Evolutionary conservation across 768 basidiomycete genomes (phyloP), one percentile per base, ranked within the genome.

Genomic region (Trametes sanguinea): DNA sequence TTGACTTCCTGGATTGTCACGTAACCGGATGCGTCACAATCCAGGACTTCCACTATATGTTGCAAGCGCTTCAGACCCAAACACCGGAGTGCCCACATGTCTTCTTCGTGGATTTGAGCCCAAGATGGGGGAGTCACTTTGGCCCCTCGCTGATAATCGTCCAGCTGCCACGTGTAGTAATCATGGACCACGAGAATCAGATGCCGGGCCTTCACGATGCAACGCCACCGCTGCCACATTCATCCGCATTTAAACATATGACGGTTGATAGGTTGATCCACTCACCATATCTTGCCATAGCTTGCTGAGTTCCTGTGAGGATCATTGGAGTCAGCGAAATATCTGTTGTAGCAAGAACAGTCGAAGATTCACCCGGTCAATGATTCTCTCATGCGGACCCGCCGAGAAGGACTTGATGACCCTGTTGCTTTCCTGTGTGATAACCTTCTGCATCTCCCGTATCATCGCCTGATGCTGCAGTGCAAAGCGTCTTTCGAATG

Each of bases 231-330:
- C 60, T 61, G 54, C 7, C 8, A 35, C 27, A 16, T 22, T 10
- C 10, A 44, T 9, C 40, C 29, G 54, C 27, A 13, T 16, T 29
- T 16, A 42, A 29, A 4, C 6, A n/a, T 22, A 17, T 44, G 11
- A 44, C 43, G 10, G 43, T 44, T 6, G 43, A 6, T 7, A 39
- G 39, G 13, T 39, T 39, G 8, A 9, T 44, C n/a, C 16, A 48
- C 74, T 1, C 32, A 82, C 83, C 81, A 83, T 83, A 29, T 81
- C 79, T 67, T 79, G 80, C 83, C 83, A 84, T 0, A 84, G 71
- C 6, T 67, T 70, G 61, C 74, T 76, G 17, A 84, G 66, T 60
- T 83, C 80, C 82, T 83, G 61, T 4, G 22, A 29, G 7, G 29
- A 27, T 9, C 2, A 22, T 22, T 22, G 22, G 22, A 22, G 37